Evolutionary conservation across 2,329 filamentous ascomycete genomes (phyloP), one percentile per base, ranked within the genome.

Genomic region (Aspergillus sp.): DNA sequence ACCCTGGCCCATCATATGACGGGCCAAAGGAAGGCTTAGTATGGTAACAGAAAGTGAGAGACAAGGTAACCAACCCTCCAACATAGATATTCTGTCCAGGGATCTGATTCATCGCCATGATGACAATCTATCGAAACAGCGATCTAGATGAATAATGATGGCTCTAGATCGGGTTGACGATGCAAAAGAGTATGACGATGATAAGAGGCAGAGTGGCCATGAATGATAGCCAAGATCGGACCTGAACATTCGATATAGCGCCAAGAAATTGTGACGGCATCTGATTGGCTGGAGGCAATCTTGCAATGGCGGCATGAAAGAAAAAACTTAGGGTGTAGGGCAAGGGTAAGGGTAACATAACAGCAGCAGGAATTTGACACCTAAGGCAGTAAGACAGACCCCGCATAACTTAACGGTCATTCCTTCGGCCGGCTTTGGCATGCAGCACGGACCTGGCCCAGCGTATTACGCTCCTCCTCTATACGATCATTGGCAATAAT

Each of bases 41-140:
- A 52, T 53, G 60, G 23, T 30, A 13, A 55, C 39, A 21, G 38
- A 48, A 53, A 58, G 52, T 58, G 55, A 15, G 39, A 28, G 55
- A 38, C 32, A 53, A 59, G 38, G 57, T 32, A 58, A 60, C 75
- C 57, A 81, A 93, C 91, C 91, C 90, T 78, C 91, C 90, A 67
- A 95, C 88, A 75, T 89, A 93, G 66, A 95, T 82, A 64, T 91
- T 87, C 66, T 87, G 83, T 30, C 89, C 89, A 4, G 87, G 85
- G 55, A 94, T 83, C 70, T 84, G 84, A 72, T 90, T 88, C 66
- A 92, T 74, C 32, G 76, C 72, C 74, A 78, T 77, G 45, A 28
- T 65, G 55, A 15, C 7, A 5, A 15, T 21, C 15, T 23, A 47
- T 38, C 17, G 13, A 9, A 39, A 15, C 36, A 30, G 45, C 39